phyloP scores from a whole-genome alignment of 2,329 filamentous ascomycete genomes.

The Coniochaeta sp. region DNA sequence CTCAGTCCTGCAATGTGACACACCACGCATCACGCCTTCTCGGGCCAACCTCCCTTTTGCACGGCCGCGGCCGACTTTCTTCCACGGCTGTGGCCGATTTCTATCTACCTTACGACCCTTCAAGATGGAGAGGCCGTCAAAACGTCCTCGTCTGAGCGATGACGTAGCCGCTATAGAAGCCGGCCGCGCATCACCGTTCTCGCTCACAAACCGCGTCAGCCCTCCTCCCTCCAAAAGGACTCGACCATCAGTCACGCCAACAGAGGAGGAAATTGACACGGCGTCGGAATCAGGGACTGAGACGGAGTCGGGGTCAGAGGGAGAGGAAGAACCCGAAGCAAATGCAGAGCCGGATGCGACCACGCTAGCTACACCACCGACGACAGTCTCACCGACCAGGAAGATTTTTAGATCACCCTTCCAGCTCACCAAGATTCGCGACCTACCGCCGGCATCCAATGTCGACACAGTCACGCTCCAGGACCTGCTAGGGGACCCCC shows the following conservation, averaged over 20 bases:
- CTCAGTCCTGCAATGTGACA: not conserved
- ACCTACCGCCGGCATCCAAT: conserved; percentile 54
- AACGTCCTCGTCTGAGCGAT: conserved; percentile 16
- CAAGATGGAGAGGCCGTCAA: conserved; percentile 9
- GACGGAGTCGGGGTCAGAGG: too few species aligned
- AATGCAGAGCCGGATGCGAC: not conserved
- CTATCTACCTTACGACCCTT: too few species aligned
- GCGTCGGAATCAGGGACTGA: not conserved
- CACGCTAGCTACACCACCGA: not conserved
- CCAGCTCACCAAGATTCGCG: conserved; percentile 62
- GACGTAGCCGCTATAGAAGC: conserved; percentile 5
- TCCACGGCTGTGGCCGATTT: not conserved
- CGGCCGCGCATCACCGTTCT: conserved; percentile 14
- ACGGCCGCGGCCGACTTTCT: too few species aligned
- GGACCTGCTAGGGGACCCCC: conserved; percentile 66
- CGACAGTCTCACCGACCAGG: not conserved
- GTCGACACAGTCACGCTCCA: conserved; percentile 56
- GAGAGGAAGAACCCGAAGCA: not conserved
- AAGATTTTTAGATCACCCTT: conserved; percentile 53
- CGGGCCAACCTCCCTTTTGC: too few species aligned
- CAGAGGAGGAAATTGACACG: not conserved
- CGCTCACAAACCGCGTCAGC: conserved; percentile 34
- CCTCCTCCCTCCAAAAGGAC: conserved; percentile 19
- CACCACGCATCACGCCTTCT: not conserved
- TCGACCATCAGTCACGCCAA: not conserved